A percentile compares a stretch with the other conserved stretches of the same genome.
phyloP scores from a whole-genome alignment of 345 rosid species.

The Triadica sebifera region DNA sequence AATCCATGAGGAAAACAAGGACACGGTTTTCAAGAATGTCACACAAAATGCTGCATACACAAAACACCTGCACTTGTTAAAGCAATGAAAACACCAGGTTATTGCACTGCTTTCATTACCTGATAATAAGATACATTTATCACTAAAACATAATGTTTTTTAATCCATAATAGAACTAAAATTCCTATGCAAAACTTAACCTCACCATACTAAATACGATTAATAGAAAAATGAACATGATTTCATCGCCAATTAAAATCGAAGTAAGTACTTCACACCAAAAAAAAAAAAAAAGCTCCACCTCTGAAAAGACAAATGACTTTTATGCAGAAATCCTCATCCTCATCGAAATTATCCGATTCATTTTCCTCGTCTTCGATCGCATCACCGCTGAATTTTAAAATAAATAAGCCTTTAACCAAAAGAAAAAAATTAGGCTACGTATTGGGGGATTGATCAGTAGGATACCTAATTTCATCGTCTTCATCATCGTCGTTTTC shows the following conservation, averaged over 20 bases:
- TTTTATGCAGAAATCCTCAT: constrained; percentile 38
- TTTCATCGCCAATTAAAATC: too few species aligned
- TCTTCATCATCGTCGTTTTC: neutral
- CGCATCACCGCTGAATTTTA: constrained; percentile 21
- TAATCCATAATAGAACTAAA: neutral
- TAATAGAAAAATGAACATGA: too few species aligned
- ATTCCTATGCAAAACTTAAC: neutral
- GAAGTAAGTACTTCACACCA: neutral
- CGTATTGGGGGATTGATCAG: neutral
- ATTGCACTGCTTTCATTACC: neutral
- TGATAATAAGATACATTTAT: neutral
- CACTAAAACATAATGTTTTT: neutral
- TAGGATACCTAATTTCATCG: constrained; percentile 24
- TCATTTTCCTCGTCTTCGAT: constrained; percentile 13
- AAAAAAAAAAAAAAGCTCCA: constrained; percentile 21
- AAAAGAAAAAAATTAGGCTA: neutral
- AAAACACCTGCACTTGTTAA: neutral
- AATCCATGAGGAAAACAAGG: neutral
- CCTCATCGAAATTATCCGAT: constrained; percentile 5
- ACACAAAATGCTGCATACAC: neutral
- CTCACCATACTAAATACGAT: too few species aligned
- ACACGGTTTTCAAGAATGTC: constrained; percentile 1
- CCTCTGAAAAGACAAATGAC: constrained; percentile 47
- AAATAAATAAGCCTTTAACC: neutral
- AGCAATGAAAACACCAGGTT: neutral